phyloP scores from a whole-genome alignment of 2,329 filamentous ascomycete genomes.

The Colletotrichum ledebouriae region DNA sequence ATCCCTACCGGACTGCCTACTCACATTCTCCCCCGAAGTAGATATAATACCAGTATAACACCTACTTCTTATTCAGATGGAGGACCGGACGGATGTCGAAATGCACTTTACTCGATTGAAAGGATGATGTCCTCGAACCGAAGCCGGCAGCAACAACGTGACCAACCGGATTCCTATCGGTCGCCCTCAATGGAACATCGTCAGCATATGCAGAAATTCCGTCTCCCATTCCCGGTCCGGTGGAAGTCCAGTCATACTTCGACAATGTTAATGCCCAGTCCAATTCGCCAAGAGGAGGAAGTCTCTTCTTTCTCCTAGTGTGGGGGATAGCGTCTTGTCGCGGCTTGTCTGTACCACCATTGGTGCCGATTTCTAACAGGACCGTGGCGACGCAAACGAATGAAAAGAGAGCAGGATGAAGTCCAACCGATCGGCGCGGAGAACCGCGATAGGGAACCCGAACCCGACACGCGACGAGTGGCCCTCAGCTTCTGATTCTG shows the following conservation, averaged over 20 bases:
- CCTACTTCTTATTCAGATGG: too few species aligned
- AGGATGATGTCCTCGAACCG: too few species aligned
- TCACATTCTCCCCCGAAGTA: too few species aligned
- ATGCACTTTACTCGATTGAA: too few species aligned
- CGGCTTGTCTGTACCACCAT: neutral
- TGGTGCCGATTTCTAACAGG: neutral
- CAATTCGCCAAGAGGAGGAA: neutral
- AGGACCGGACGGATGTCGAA: too few species aligned
- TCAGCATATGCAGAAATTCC: neutral
- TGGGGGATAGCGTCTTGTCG: constrained; percentile 18
- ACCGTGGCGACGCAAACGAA: neutral
- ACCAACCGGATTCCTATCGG: neutral
- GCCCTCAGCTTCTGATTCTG: neutral
- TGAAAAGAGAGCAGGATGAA: neutral
- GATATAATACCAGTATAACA: too few species aligned
- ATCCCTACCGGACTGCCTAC: too few species aligned
- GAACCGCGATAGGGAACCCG: neutral
- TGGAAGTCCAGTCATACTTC: neutral
- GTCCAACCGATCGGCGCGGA: neutral
- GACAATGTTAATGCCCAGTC: neutral
- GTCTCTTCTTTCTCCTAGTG: constrained; percentile 10
- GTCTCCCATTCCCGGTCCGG: neutral
- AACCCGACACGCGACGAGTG: neutral
- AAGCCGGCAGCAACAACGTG: neutral
- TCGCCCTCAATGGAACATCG: neutral